Conservation (phyloP, 2,329 filamentous ascomycete species). For the Microsporum ferrugineum region DNA sequence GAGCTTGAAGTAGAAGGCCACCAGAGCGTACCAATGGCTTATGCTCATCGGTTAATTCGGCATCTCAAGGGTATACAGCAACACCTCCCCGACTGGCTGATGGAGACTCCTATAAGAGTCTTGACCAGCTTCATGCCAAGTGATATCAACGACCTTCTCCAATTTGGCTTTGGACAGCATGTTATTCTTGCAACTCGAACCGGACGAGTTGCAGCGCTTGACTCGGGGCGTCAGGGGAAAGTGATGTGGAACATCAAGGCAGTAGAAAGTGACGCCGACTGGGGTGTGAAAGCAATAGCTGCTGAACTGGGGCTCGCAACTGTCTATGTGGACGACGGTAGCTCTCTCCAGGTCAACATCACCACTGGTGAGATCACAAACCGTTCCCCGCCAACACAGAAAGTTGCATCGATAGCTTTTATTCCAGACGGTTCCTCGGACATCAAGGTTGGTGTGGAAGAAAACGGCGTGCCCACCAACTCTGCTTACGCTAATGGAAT, state of each 20-base stretch:
- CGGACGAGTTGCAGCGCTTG: slow-evolving; percentile 68
- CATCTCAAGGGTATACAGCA: slow-evolving; percentile 67
- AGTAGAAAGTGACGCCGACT: slow-evolving; percentile 47
- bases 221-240: slow-evolving; percentile 61
- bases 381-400: slow-evolving; percentile 18
- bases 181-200: slow-evolving; percentile 67
- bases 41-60: slow-evolving; percentile 71
- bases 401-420: slow-evolving; percentile 25
- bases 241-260: slow-evolving; percentile 65
- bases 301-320: slow-evolving; percentile 50
- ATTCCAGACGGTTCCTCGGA: slow-evolving; percentile 19
- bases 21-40: slow-evolving; percentile 68
- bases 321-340: slow-evolving; percentile 50
- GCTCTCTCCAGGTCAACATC: slow-evolving; percentile 44
- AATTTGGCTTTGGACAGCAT: slow-evolving; percentile 81
- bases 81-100: slow-evolving; percentile 58
- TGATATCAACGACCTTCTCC: slow-evolving; percentile 43
- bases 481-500: slow-evolving; percentile 23
- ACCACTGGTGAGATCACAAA: slow-evolving; percentile 34
- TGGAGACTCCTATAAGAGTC: slow-evolving; percentile 56
- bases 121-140: slow-evolving; percentile 49
- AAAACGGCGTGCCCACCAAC: slow-evolving; percentile 24
- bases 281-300: slow-evolving; percentile 58
- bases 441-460: slow-evolving; percentile 24
- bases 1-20: slow-evolving; percentile 79